Evolutionary conservation across 345 rosid genomes (phyloP), one percentile per base, ranked within the genome.

Genomic region (Brassica cretica): DNA sequence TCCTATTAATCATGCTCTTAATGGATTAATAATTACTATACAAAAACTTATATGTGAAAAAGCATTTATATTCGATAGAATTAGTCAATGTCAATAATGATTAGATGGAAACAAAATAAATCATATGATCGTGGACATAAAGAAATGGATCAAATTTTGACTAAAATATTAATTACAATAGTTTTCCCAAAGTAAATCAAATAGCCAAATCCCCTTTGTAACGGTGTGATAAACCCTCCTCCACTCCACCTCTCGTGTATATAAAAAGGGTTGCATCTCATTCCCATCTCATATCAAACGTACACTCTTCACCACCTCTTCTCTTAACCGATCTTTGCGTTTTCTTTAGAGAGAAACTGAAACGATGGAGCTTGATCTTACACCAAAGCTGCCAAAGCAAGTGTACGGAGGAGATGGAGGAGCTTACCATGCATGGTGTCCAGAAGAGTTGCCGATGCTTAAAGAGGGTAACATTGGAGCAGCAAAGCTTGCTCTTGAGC

Each of bases 381-480:
- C 97, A 56, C 97, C 97, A 0, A 90, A 82, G 85, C 41, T 90
- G 81, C 76, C 97, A 3, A 88, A 86, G 92, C 84, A 85, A 41
- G 88, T 87, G 15, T 79, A 82, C 33, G 93, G 93, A 30, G 88
- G 89, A 19, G 82, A 86, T 62, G 97, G 95, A 16, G 95, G 98
- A 1, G 87, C 97, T 5, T 94, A 92, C 85, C 76, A 10, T 14
- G 84, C 97, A 0, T 94, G 98, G 98, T 79, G 81, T 67, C 97
- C 98, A 0, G 5, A 75, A n/a, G 97, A 94, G 30, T 84, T 94
- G 19, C 89, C 96, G 1, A 94, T 94, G 98, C 83, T 94, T 6
- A 79, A 84, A 12, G 68, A 84, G 29, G 97, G 91, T 0, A 92
- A 90, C 84, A 92, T 94, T 49, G 98, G 96, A 9, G 97, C 98